Evolutionary conservation across 768 basidiomycete genomes (phyloP).

Genomic region (Glaciozyma martinii): DNA sequence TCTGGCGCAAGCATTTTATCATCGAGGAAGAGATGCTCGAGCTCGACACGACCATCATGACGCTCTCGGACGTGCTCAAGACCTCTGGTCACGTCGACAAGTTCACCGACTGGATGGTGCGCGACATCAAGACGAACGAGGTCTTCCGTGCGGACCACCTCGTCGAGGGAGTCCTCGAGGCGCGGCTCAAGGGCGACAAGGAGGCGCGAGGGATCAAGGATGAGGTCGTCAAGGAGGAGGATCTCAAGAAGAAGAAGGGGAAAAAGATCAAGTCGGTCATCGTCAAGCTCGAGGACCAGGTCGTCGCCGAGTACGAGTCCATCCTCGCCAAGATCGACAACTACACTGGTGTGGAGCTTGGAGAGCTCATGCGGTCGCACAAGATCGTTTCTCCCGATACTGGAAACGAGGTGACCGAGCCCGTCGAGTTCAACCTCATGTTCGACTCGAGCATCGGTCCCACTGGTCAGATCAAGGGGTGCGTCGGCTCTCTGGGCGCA

Average conservation of each 20-base stretch:
- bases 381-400: slow-evolving; percentile 83
- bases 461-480: slow-evolving; percentile 94
- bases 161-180: slow-evolving; percentile 83
- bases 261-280: slow-evolving; percentile 57
- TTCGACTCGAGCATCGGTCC: slow-evolving; percentile 95
- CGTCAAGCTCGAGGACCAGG: slow-evolving; percentile 63
- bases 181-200: slow-evolving; percentile 76
- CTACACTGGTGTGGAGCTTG: slow-evolving; percentile 78
- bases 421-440: slow-evolving; percentile 97
- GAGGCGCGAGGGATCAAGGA: slow-evolving; percentile 65
- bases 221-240: slow-evolving; percentile 49
- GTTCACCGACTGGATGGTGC: slow-evolving; percentile 96
- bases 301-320: slow-evolving; percentile 66
- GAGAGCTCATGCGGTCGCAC: slow-evolving; percentile 70
- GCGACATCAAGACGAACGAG: slow-evolving; percentile 87
- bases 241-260: slow-evolving; percentile 62
- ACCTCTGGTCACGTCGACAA: slow-evolving; percentile 95
- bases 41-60: slow-evolving; percentile 97
- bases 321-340: slow-evolving; percentile 90
- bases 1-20: slow-evolving; percentile 98
- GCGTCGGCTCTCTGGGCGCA: slow-evolving; percentile 31
- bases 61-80: slow-evolving; percentile 86
- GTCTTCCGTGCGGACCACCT: slow-evolving; percentile 95
- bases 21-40: slow-evolving; percentile 97
- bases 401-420: slow-evolving; percentile 82